Conservation (phyloP, 345 rosid species). For the Anastatica hierochuntica region DNA sequence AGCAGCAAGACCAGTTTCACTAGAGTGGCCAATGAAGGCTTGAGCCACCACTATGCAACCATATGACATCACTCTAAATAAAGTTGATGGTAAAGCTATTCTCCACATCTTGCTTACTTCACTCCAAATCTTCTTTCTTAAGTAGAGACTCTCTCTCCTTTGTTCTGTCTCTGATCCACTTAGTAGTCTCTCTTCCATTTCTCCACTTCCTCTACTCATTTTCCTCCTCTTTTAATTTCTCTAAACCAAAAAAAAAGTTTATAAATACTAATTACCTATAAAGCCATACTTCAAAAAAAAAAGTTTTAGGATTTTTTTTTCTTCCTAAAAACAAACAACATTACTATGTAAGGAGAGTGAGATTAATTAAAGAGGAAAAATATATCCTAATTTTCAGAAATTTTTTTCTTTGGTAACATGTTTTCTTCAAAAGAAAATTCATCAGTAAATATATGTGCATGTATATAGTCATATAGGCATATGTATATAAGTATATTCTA, state of each 20-base stretch:
- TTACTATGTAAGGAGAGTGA: not conserved
- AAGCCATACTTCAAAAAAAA: not conserved
- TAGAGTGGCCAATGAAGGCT: conserved; percentile 39
- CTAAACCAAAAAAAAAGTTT: not conserved
- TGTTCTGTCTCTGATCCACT: conserved; percentile 16
- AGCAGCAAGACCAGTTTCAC: conserved; percentile 33
- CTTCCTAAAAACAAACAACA: too few species aligned
- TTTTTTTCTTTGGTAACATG: not conserved
- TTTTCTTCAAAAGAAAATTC: not conserved
- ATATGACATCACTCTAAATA: conserved; percentile 36
- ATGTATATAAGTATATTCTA: not conserved
- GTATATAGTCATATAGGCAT: not conserved
- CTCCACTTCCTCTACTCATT: conserved; percentile 17
- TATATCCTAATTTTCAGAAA: not conserved
- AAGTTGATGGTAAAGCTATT: conserved; percentile 42
- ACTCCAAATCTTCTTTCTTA: conserved; percentile 23
- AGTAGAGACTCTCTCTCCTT: conserved; percentile 8
- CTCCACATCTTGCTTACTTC: conserved; percentile 34
- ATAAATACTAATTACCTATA: not conserved
- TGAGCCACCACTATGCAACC: conserved; percentile 48
- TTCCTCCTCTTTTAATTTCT: not conserved
- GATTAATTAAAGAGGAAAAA: too few species aligned
- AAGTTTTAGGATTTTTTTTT: too few species aligned
- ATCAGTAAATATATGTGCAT: not conserved
- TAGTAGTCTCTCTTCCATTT: conserved; percentile 24